Evolutionary conservation across 805 yeast genomes (phyloP).

Genomic region (Brettanomyces anomalus): DNA sequence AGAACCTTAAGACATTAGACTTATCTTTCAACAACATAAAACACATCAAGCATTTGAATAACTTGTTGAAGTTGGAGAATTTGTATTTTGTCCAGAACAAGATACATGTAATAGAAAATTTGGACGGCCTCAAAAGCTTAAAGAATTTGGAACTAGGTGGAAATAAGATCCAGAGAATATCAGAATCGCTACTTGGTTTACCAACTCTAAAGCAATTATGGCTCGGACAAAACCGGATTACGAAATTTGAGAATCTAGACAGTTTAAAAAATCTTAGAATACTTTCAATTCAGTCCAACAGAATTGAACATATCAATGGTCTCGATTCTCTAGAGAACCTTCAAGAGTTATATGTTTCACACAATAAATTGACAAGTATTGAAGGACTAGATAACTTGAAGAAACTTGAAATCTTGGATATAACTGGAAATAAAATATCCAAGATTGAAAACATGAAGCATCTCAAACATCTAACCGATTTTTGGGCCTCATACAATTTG

Average conservation of each 20-base stretch:
- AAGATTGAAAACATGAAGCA: conserved; percentile 58
- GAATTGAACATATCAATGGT: conserved; percentile 71
- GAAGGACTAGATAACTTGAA: conserved; percentile 69
- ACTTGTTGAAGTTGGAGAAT: conserved; percentile 51
- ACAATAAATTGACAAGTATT: conserved; percentile 65
- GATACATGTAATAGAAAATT: conserved; percentile 60
- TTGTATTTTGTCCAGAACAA: conserved; percentile 85
- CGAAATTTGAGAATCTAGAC: conserved; percentile 52
- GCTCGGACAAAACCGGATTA: conserved; percentile 84
- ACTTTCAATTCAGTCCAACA: conserved; percentile 82
- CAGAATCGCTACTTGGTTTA: conserved; percentile 47
- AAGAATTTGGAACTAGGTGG: conserved; percentile 86
- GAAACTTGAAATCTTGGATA: conserved; percentile 67
- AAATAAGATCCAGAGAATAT: conserved; percentile 53
- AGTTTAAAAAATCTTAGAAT: conserved; percentile 56
- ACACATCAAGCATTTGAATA: conserved; percentile 70
- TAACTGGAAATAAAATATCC: conserved; percentile 64
- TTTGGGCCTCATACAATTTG: conserved; percentile 85
- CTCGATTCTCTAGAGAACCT: conserved; percentile 60
- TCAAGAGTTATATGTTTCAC: conserved; percentile 83
- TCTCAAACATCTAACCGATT: conserved; percentile 67
- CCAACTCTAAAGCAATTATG: conserved; percentile 64
- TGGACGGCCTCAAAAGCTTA: conserved; percentile 48
- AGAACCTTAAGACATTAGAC: conserved; percentile 55
- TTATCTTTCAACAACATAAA: conserved; percentile 85